Evolutionary conservation across 2,329 filamentous ascomycete species (phyloP).

Genomic region (Epichloe uncinata): DNA sequence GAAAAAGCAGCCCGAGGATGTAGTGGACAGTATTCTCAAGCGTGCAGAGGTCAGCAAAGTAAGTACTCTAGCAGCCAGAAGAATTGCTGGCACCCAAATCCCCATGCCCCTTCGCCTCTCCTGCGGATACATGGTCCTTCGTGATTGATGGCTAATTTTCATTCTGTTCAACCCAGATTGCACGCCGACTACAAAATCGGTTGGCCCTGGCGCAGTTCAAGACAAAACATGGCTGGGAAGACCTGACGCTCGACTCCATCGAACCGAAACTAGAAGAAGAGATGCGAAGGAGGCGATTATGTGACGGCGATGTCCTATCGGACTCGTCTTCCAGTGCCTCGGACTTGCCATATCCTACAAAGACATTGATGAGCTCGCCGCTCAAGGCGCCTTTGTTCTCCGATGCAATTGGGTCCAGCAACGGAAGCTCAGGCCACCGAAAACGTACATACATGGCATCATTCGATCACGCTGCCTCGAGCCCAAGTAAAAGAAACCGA

Average conservation of each 20-base stretch:
- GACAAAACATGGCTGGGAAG: constrained; percentile 89
- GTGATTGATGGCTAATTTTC: background rate
- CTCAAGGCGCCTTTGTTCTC: constrained; percentile 75
- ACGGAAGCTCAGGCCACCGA: constrained; percentile 50
- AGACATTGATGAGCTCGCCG: constrained; percentile 68
- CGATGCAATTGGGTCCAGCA: constrained; percentile 62
- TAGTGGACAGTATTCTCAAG: constrained; percentile 56
- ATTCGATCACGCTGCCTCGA: constrained; percentile 42
- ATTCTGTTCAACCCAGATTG: constrained; percentile 51
- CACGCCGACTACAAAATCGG: constrained; percentile 80
- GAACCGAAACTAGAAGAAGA: constrained; percentile 74
- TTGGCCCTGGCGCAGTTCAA: constrained; percentile 95
- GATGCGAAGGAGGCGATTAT: constrained; percentile 57
- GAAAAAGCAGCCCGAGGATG: constrained; percentile 50
- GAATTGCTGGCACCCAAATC: background rate
- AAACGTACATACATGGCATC: constrained; percentile 50
- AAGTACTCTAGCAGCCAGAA: constrained; percentile 16
- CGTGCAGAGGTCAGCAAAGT: constrained; percentile 67
- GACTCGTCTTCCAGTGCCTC: constrained; percentile 80
- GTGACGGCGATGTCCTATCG: constrained; percentile 62
- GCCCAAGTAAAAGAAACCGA: constrained; percentile 57
- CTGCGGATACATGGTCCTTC: background rate
- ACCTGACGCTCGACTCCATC: constrained; percentile 72
- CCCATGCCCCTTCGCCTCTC: background rate
- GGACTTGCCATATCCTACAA: constrained; percentile 56